phyloP scores from a whole-genome alignment of 2,329 filamentous ascomycete genomes.

The Bipolaris bicolor region DNA sequence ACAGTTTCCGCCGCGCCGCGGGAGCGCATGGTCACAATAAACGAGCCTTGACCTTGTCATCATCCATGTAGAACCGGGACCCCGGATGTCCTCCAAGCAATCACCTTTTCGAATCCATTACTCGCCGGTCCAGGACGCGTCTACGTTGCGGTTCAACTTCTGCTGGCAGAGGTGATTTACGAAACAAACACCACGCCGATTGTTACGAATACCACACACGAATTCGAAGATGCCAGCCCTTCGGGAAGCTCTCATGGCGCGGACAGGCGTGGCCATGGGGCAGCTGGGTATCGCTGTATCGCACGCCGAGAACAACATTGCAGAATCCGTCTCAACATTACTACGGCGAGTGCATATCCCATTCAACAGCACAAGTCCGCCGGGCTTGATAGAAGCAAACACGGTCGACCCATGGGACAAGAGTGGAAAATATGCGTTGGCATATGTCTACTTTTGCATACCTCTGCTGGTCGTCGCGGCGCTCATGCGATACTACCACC shows the following conservation, averaged over 20 bases:
- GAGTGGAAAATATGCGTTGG: constrained; percentile 83
- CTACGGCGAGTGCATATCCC: constrained; percentile 61
- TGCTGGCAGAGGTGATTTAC: constrained; percentile 46
- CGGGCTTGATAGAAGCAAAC: constrained; percentile 61
- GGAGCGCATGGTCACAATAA: constrained; percentile 42
- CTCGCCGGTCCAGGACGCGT: constrained; percentile 25
- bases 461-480: constrained; percentile 71
- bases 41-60: constrained; percentile 29
- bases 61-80: constrained; percentile 43
- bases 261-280: constrained; percentile 37
- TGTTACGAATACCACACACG: constrained; percentile 14
- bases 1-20: constrained; percentile 33
- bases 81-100: constrained; percentile 31
- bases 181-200: constrained; percentile 18
- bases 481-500: constrained; percentile 78
- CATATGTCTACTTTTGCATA: constrained; percentile 87
- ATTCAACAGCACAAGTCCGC: constrained; percentile 61
- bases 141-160: constrained; percentile 34
- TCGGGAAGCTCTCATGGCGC: constrained; percentile 36
- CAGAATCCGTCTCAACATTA: constrained; percentile 37
- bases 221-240: constrained; percentile 44
- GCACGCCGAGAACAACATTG: constrained; percentile 37
- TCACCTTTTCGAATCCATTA: constrained; percentile 20
- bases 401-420: constrained; percentile 77
- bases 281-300: constrained; percentile 38